Evolutionary conservation across 257 asterid genomes (phyloP), one percentile per base, ranked within the genome.

Genomic region (Verbena officinalis): DNA sequence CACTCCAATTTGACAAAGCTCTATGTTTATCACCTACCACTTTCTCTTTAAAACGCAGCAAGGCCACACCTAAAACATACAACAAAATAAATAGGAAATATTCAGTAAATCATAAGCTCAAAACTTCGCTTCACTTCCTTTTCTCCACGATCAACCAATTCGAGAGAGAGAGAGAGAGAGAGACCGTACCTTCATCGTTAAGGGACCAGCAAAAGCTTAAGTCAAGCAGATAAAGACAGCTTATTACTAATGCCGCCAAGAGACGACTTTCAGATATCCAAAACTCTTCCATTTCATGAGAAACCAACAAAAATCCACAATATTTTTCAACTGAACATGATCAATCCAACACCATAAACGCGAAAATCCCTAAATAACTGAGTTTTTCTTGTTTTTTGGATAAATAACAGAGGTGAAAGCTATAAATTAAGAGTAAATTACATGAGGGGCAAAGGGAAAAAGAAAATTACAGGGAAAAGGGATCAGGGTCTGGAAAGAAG

Each of bases 1-100:
- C 78, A 13, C 60, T 75, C 98, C 98, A 89, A 78, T 80, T 76
- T 14, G 79, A 74, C 67, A 91, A 72, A 51, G 82, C 87, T 62
- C 89, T 89, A 38, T 65, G 38, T 7, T 96, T 96, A 78, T 89
- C 96, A 60, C 71, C 72, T 15, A 23, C 67, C 21, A 87, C 79
- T 31, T 72, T 74, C 64, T 81, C 94, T 72, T 75, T 82, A 64
- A 85, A 74, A 71, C 80, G 89, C 79, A 87, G 67, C 81, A 89
- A 77, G 54, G 85, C 83, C 68, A 81, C 34, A 54, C 98, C 98
- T 92, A 70, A n/a, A 44, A 70, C 40, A 56, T 62, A 19, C 50
- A 55, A 7, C 7, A 4, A 57, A 44, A 45, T 11, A 21, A 16
- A 44, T 44, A 11, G 16, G 16, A 55, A 52, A 30, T 17, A n/a